Percentiles rank a stretch among this genome's conserved stretches.
phyloP scores from a whole-genome alignment of 805 yeast genomes.

The Lachancea quebecensis region DNA sequence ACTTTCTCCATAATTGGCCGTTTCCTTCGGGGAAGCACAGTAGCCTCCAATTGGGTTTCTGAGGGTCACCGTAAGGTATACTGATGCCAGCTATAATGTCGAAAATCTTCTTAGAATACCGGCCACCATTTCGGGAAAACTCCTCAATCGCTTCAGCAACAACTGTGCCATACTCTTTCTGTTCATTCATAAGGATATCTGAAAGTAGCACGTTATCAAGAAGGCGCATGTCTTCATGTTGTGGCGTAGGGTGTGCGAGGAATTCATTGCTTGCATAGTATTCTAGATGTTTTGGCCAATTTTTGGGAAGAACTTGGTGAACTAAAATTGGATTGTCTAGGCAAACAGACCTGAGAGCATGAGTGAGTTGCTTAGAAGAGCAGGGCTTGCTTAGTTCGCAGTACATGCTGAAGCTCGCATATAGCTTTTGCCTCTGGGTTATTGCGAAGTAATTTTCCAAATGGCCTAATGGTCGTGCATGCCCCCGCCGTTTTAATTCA shows the following conservation, averaged over 20 bases:
- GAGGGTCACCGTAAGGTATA: slow-evolving; percentile 16
- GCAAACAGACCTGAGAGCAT: slow-evolving; percentile 15
- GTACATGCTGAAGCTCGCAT: slow-evolving; percentile 19
- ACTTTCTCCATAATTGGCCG: slow-evolving; percentile 1
- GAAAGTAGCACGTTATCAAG: slow-evolving; percentile 11
- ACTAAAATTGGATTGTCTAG: slow-evolving; percentile 18
- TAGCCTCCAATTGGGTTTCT: slow-evolving; percentile 23
- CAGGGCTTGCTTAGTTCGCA: slow-evolving; percentile 15
- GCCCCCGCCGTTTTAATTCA: slow-evolving; percentile 17
- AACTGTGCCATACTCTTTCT: slow-evolving; percentile 14
- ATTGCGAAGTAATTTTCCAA: slow-evolving; percentile 23
- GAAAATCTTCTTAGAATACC: slow-evolving; percentile 9
- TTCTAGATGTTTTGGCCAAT: slow-evolving; percentile 12
- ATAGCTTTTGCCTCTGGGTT: slow-evolving; percentile 20
- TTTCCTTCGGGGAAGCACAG: slow-evolving; percentile 12
- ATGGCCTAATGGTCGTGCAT: slow-evolving; percentile 27
- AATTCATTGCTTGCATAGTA: slow-evolving; percentile 20
- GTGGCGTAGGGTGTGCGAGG: slow-evolving; percentile 13
- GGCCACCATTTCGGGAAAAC: slow-evolving; percentile 10
- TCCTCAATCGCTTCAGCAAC: slow-evolving; percentile 6
- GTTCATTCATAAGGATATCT: slow-evolving; percentile 20
- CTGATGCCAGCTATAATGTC: slow-evolving; percentile 13
- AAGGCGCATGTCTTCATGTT: slow-evolving; percentile 20
- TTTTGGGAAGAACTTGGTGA: slow-evolving; percentile 18
- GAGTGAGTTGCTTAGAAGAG: slow-evolving; percentile 5